Percentiles rank a stretch among this genome's conserved stretches.
These are phyloP conservation scores for Nicotiana attenuata DNA, from an alignment of 257 asterid species.

Conservation along the genomic window DNA sequence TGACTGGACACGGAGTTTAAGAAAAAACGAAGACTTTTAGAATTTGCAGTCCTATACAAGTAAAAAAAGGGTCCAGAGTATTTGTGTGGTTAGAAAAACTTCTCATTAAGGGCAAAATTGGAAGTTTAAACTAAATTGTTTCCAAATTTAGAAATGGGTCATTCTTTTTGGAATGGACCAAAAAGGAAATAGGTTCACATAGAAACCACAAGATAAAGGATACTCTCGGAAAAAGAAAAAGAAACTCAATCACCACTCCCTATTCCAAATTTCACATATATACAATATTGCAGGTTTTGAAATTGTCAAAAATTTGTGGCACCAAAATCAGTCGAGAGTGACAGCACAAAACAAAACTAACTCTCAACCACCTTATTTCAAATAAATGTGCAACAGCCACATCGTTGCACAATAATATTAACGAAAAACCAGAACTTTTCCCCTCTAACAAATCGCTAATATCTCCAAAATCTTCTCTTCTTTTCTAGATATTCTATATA, in stretches of 20 bases:
- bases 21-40: too few relatives aligned
- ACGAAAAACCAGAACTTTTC: neutral
- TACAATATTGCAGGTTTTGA: neutral
- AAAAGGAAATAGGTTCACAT: too few relatives aligned
- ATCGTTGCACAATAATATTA: neutral
- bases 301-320: neutral
- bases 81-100: too few relatives aligned
- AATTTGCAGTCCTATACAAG: too few relatives aligned
- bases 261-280: neutral
- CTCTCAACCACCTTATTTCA: neutral
- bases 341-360: neutral
- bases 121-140: too few relatives aligned
- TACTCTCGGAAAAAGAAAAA: neutral
- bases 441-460: neutral
- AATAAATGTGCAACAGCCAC: neutral
- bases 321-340: neutral
- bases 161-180: too few relatives aligned
- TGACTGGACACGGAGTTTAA: too few relatives aligned
- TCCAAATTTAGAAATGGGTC: too few relatives aligned
- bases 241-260: neutral
- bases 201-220: too few relatives aligned
- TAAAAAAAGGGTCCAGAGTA: too few relatives aligned
- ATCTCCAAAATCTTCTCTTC: neutral
- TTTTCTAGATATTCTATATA: neutral
- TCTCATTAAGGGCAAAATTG: too few relatives aligned